Percentiles rank a stretch among this genome's conserved stretches.
Evolutionary conservation across 441 rosid genomes (phyloP).

Genomic region (Jatropha podagrica): DNA sequence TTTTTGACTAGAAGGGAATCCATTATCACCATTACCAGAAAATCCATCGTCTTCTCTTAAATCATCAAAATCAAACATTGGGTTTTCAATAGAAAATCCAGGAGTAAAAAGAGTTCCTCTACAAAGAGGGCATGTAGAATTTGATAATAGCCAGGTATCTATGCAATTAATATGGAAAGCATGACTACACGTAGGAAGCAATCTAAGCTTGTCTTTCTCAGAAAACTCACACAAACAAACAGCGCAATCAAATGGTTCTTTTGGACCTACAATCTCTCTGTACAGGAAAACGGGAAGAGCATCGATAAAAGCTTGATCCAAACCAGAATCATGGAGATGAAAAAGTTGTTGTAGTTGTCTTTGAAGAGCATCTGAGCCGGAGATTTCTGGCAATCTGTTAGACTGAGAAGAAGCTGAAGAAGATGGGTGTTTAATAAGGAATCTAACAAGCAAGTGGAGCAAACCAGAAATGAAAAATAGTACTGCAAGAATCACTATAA

Average conservation of each 20-base stretch:
- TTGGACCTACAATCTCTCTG: slow-evolving; percentile 51
- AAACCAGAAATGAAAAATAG: slow-evolving; percentile 76
- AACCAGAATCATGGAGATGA: slow-evolving; percentile 65
- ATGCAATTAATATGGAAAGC: slow-evolving; percentile 74
- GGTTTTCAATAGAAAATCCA: slow-evolving; percentile 28
- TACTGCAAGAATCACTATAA: slow-evolving; percentile 65
- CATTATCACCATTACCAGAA: slow-evolving; percentile 32
- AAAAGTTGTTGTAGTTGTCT: slow-evolving; percentile 81
- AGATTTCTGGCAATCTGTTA: slow-evolving; percentile 40
- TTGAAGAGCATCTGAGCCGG: slow-evolving; percentile 49
- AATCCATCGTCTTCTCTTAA: slow-evolving; percentile 35
- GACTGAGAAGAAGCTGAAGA: slow-evolving; percentile 43
- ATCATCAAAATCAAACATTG: slow-evolving; percentile 32
- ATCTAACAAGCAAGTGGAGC: slow-evolving; percentile 78
- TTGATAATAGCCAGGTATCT: slow-evolving; percentile 76
- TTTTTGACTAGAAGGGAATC: slow-evolving; percentile 39
- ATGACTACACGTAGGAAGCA: slow-evolving; percentile 68
- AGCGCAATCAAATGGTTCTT: slow-evolving; percentile 71
- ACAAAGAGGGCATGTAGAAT: slow-evolving; percentile 79
- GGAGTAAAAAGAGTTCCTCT: slow-evolving; percentile 51
- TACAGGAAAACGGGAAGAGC: slow-evolving; percentile 67
- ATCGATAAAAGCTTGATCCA: slow-evolving; percentile 63
- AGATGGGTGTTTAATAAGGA: slow-evolving; percentile 75
- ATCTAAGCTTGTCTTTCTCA: slow-evolving; percentile 59
- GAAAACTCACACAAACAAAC: slow-evolving; percentile 71